A percentile compares a stretch with the other conserved stretches of the same genome.
phyloP scores from a whole-genome alignment of 2,329 filamentous ascomycete species.

The Albifimbria verrucaria region DNA sequence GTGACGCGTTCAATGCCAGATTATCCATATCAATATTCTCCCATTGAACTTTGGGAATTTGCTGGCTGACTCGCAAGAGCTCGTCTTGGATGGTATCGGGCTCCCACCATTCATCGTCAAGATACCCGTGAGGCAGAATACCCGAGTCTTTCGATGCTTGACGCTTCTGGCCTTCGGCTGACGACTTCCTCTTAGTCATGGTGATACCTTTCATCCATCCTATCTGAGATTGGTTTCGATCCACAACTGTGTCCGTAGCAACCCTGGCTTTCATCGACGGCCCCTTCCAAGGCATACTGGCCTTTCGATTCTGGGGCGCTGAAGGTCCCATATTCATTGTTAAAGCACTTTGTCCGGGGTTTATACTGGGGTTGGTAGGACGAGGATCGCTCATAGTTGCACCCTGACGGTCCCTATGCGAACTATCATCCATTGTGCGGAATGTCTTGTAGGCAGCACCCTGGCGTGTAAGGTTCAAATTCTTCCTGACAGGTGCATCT shows the following conservation, averaged over 20 bases:
- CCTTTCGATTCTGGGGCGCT: constrained; percentile 22
- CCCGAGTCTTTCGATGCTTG: constrained; percentile 50
- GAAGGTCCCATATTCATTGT: constrained; percentile 41
- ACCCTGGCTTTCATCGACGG: constrained; percentile 58
- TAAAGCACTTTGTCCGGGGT: constrained; percentile 40
- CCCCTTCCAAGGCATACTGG: constrained; percentile 46
- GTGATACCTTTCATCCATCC: constrained; percentile 69
- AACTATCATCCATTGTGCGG: constrained; percentile 63
- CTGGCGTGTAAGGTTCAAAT: constrained; percentile 72
- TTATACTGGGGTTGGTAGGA: constrained; percentile 39
- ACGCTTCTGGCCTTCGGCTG: constrained; percentile 35
- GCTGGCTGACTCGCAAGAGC: constrained; percentile 57
- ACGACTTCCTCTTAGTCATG: constrained; percentile 54
- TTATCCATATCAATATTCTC: constrained; percentile 63
- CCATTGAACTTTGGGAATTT: constrained; percentile 62
- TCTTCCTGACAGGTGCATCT: constrained; percentile 61
- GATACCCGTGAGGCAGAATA: constrained; percentile 49
- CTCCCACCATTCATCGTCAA: constrained; percentile 56
- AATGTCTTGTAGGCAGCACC: constrained; percentile 85
- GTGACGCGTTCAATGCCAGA: constrained; percentile 55
- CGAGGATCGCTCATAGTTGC: constrained; percentile 61
- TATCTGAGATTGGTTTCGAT: constrained; percentile 55
- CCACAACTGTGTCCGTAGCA: constrained; percentile 34
- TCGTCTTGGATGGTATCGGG: constrained; percentile 63
- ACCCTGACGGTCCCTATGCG: constrained; percentile 54